Conservation (phyloP, 148 eudicot genomes). For the Diospyros lotus region DNA sequence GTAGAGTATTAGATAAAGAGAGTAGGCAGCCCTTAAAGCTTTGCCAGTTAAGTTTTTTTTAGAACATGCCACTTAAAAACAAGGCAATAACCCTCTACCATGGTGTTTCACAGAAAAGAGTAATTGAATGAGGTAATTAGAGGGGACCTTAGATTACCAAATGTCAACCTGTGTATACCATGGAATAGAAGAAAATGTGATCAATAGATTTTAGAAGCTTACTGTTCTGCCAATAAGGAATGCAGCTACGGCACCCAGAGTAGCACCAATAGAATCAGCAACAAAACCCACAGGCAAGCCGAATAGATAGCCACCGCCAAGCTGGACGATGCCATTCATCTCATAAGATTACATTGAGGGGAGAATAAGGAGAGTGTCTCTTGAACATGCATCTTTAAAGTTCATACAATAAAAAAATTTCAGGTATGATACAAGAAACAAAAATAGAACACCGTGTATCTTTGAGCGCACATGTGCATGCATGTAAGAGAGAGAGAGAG, state of each 20-base stretch:
- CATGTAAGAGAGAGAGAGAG: neutral
- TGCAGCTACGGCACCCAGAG: slow-evolving; percentile 85
- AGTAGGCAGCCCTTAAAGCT: too few relatives aligned
- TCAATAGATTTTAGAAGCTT: slow-evolving; percentile 25
- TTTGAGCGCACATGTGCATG: neutral
- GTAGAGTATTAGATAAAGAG: too few relatives aligned
- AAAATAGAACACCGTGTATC: neutral
- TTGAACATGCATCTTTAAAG: neutral
- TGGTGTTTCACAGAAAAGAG: too few relatives aligned
- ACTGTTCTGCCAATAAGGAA: slow-evolving; percentile 90
- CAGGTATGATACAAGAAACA: neutral
- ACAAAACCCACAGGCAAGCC: slow-evolving; percentile 85
- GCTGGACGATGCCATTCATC: slow-evolving; percentile 34
- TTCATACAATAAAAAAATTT: neutral
- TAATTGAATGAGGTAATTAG: too few relatives aligned
- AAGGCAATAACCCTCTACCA: neutral
- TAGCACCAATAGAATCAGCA: slow-evolving; percentile 89
- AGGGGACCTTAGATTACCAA: neutral
- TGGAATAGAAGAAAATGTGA: neutral
- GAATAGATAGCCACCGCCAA: slow-evolving; percentile 96
- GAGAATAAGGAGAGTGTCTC: neutral
- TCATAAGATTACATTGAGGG: neutral
- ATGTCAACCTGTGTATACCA: neutral
- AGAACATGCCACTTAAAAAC: neutral
- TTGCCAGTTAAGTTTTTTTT: too few relatives aligned